Base-by-base conservation (phyloP, 2,329 filamentous ascomycete genomes). In the Pseudocercospora crystallina region DNA sequence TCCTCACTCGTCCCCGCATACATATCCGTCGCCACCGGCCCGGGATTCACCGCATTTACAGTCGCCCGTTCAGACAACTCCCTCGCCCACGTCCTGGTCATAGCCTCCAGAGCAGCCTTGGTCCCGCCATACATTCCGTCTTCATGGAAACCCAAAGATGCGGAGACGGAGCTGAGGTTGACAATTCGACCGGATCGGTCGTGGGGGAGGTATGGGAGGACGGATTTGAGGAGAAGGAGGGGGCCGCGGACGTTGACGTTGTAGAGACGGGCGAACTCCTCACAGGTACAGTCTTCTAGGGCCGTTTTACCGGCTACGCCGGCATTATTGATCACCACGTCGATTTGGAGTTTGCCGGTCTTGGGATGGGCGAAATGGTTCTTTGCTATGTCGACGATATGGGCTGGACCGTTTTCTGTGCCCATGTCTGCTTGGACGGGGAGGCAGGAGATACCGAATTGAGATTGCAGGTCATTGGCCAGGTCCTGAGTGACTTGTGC, bases 281-380 rank as follows among this genome's bases (percentile, higher is more conserved):
- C 76, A 5, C 77, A 65, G 3, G 79, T 80, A 56, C 89, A 80
- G 26, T 87, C 80, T 43, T 81, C 78, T 17, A 87, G 72, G 20
- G 74, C 68, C 60, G 85, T 80, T 71, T 94, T 92, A 34, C 80
- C 69, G 9, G 76, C 71, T 2, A 81, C 74, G 20, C 89, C 90
- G 29, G 90, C 90, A 69, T 95, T 95, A 79, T 95, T 95, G 75
- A 95, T 76, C 46, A 95, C 75, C 54, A 95, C 89, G 71, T 95
- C 89, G 64, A 95, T 79, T 63, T 85, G 82, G 66, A 90, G 81
- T 48, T 75, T 74, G 52, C 71, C 69, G 55, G 72, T 76, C 61
- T 78, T 76, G 26, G 79, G 75, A 50, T 77, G 66, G 8, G 77
- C 66, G 70, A 87, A 84, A 64, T 83, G 75, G 57, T 81, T 76